Conservation (phyloP, 1,284 basidiomycete species). For the Tylopilus orsonianus region DNA sequence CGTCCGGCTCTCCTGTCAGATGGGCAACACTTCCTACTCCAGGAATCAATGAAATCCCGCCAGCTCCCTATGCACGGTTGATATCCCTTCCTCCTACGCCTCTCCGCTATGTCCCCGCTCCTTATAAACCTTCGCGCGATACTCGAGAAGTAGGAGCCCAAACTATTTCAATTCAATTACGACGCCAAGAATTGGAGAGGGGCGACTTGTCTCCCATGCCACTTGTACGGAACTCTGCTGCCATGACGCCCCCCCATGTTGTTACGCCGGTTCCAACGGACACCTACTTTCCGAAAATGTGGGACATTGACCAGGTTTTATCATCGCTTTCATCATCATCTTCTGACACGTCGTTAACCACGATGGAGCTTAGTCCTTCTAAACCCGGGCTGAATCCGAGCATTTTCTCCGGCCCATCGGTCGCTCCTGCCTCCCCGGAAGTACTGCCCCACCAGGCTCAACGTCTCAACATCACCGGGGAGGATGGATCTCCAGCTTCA, state of each 20-base stretch:
- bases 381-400: conserved; percentile 37
- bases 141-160: conserved; percentile 27
- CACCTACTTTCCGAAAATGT: conserved; percentile 73
- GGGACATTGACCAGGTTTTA: conserved; percentile 55
- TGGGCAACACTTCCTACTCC: conserved; percentile 54
- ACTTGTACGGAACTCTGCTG: conserved; percentile 64
- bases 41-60: conserved; percentile 51
- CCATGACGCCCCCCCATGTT: conserved; percentile 70
- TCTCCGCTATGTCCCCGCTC: conserved; percentile 18
- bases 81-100: conserved; percentile 36
- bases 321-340: conserved; percentile 22
- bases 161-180: conserved; percentile 9
- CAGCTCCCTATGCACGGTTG: conserved; percentile 38
- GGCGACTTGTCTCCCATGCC: conserved; percentile 62
- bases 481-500: conserved; percentile 48
- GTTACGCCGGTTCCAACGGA: conserved; percentile 54
- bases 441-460: conserved; percentile 46
- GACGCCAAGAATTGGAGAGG: conserved; percentile 4
- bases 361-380: conserved; percentile 26
- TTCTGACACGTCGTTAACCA: conserved; percentile 30
- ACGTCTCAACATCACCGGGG: conserved; percentile 52
- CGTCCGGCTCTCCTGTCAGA: conserved; percentile 25
- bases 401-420: conserved; percentile 61
- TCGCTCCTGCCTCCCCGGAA: conserved; percentile 58
- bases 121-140: conserved; percentile 14